Conservation (phyloP, 1,284 basidiomycete genomes). For the Puccinia coronata region DNA sequence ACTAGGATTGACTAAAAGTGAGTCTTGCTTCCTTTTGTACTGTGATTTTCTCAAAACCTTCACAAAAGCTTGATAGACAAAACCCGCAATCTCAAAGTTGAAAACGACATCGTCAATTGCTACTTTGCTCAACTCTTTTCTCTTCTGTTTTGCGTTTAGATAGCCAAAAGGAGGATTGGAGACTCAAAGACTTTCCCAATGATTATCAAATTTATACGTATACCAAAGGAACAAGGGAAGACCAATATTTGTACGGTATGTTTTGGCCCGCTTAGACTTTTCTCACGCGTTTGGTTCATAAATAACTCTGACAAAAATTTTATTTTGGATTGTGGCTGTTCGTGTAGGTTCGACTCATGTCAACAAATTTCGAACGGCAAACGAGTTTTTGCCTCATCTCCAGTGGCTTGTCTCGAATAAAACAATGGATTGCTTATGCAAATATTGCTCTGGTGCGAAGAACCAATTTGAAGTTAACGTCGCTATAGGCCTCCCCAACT, state of each 20-base stretch:
- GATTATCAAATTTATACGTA: conserved; percentile 42
- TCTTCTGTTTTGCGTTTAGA: conserved; percentile 11
- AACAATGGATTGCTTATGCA: conserved; percentile 68
- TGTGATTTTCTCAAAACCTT: neutral
- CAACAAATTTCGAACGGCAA: conserved; percentile 70
- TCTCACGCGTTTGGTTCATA: neutral
- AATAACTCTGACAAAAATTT: neutral
- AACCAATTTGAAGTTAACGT: conserved; percentile 69
- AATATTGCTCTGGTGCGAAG: conserved; percentile 70
- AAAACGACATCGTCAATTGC: neutral
- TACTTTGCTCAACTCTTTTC: neutral
- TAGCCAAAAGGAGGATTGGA: conserved; percentile 41
- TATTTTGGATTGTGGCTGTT: neutral
- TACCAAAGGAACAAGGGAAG: conserved; percentile 39
- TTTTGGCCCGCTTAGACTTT: neutral
- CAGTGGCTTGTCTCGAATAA: conserved; percentile 63
- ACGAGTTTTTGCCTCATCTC: conserved; percentile 77
- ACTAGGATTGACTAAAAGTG: conserved; percentile 37
- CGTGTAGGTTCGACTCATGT: conserved; percentile 61
- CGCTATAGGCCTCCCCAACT: neutral
- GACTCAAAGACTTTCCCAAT: conserved; percentile 34
- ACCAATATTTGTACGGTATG: conserved; percentile 36
- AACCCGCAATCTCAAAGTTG: neutral
- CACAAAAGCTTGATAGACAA: neutral
- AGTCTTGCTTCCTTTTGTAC: neutral